These are phyloP conservation scores for Chloroidium sp. DNA, from an alignment of 163 green algal genomes.

Conservation along the genomic window DNA sequence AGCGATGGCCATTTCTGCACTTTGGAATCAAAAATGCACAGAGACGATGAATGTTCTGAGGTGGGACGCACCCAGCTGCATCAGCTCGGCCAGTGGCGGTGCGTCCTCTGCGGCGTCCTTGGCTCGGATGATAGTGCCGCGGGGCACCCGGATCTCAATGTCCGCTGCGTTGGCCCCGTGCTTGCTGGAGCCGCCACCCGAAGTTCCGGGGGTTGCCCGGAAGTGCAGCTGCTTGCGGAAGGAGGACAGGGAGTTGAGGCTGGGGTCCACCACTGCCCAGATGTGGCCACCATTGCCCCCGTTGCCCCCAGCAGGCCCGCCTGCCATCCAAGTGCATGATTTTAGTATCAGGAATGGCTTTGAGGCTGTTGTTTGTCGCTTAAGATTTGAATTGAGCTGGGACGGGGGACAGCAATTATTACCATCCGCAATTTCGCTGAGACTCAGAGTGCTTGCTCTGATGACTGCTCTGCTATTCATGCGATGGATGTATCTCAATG, in stretches of 20 bases:
- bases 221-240: conserved; percentile 72
- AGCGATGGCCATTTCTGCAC: no score
- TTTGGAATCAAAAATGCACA: no score
- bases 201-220: conserved; percentile 32
- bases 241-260: conserved; percentile 69
- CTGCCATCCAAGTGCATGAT: conserved; percentile 10
- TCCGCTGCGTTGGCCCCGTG: conserved; percentile 62
- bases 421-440: no score
- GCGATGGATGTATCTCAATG: no score
- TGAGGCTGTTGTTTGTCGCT: no score
- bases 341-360: no score
- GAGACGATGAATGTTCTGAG: no score
- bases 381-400: no score
- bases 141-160: conserved; percentile 56
- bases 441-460: no score
- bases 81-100: conserved; percentile 65
- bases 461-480: no score
- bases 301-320: conserved; percentile 78
- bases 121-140: conserved; percentile 78
- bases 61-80: conserved; percentile 29
- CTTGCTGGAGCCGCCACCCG: conserved; percentile 46
- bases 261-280: conserved; percentile 67
- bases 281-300: conserved; percentile 80
- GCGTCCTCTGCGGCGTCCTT: conserved; percentile 33
- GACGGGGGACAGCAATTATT: no score